These are phyloP conservation scores for Eimeria zaria DNA, from an alignment of 169 alveolate species.

Conservation along the genomic window DNA sequence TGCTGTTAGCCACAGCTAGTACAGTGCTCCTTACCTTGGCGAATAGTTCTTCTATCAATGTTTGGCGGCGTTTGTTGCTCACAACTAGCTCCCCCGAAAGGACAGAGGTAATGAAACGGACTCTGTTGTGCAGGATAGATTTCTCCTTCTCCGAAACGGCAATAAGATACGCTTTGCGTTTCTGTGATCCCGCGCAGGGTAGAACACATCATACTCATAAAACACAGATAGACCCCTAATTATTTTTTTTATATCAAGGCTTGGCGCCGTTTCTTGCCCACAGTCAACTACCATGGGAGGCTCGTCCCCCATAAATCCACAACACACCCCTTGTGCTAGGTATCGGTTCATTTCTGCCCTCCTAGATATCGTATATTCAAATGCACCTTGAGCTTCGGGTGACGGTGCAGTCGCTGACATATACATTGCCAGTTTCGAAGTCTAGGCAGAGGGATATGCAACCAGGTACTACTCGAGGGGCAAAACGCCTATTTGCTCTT, in stretches of 20 bases:
- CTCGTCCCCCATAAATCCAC: neutral
- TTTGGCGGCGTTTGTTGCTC: slow-evolving; percentile 76
- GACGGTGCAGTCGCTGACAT: neutral
- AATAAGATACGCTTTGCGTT: slow-evolving; percentile 53
- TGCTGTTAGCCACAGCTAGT: neutral
- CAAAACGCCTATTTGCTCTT: neutral
- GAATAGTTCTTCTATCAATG: slow-evolving; percentile 67
- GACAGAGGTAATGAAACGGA: slow-evolving; percentile 90
- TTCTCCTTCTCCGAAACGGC: slow-evolving; percentile 76
- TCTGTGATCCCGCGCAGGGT: slow-evolving; percentile 21
- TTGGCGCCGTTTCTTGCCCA: slow-evolving; percentile 75
- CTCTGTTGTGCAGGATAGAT: slow-evolving; percentile 55
- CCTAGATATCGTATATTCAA: neutral
- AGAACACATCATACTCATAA: neutral
- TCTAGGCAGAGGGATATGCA: neutral
- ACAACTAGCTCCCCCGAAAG: slow-evolving; percentile 93
- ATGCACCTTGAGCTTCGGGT: neutral
- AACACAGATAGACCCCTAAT: neutral
- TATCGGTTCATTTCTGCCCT: neutral
- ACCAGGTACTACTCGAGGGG: neutral
- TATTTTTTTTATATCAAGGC: slow-evolving; percentile 4
- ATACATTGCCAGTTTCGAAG: neutral
- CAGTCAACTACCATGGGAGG: slow-evolving; percentile 92
- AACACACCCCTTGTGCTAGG: neutral
- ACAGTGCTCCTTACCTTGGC: slow-evolving; percentile 51